Evolutionary conservation across 2,329 filamentous ascomycete genomes (phyloP), one percentile per base, ranked within the genome.

Genomic region (Phialocephala subalpina): DNA sequence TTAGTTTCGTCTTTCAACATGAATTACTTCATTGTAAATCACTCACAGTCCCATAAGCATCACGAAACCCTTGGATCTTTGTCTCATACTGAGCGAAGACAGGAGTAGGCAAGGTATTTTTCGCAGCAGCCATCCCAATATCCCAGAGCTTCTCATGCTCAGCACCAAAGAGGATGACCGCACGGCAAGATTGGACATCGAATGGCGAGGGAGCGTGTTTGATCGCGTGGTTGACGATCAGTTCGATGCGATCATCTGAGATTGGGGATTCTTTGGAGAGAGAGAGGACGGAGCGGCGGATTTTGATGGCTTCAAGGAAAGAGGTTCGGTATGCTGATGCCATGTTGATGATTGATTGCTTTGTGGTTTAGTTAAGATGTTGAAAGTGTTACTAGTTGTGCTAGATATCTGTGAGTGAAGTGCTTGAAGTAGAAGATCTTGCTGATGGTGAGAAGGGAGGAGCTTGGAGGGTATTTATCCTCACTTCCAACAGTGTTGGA

Each of bases 121-220:
- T 87, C 64, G 94, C 83, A 64, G 85, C 80, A 36, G 89, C 87
- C 66, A 82, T 79, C 64, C 88, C 85, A 66, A 92, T 83, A 78
- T 92, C 89, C 94, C 94, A 97, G 74, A 97, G 88, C 82, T 91
- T 90, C 74, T 94, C 89, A 82, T 97, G 94, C 79, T 97, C 90
- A 70, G 87, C 86, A 73, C 91, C 90, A 76, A 94, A 86, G 64
- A 97, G 88, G 62, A 97, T 86, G 62, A 97, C 86, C 68, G 91
- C 82, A 67, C 94, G 91, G 74, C 92, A 90, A 72, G 90, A 89
- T 83, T 97, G 93, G 53, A 90, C 92, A 87, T 97, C 97, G 89
- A 97, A 97, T 71, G 90, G 88, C 62, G 87, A 91, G 52, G 94
- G 93, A 1, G 90, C 84, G 78, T 93, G 84, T 68, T 87, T 82